Conservation (phyloP, 2,329 filamentous ascomycete genomes). For the Fusarium sp. region DNA sequence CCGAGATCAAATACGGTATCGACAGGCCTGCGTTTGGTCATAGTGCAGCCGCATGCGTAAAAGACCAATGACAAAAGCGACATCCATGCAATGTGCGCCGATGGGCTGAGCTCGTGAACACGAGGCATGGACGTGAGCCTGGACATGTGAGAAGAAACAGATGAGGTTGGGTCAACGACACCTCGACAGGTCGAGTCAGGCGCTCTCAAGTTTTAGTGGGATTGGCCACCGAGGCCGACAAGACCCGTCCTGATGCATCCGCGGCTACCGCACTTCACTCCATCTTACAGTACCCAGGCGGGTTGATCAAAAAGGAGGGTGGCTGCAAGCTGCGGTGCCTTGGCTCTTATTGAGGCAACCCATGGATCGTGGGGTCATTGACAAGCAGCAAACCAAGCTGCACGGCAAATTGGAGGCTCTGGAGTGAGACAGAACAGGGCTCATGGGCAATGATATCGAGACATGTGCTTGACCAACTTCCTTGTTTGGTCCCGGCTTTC, state of each 20-base stretch:
- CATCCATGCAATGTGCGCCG: slow-evolving; percentile 34
- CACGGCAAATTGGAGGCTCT: slow-evolving; percentile 37
- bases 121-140: slow-evolving; percentile 21
- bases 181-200: slow-evolving; percentile 42
- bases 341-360: not conserved
- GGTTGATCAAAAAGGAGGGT: slow-evolving; percentile 20
- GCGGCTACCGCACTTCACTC: slow-evolving; percentile 29
- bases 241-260: slow-evolving; percentile 41
- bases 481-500: slow-evolving; percentile 5
- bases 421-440: slow-evolving; percentile 39
- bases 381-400: slow-evolving; percentile 13
- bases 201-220: slow-evolving; percentile 37
- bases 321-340: slow-evolving; percentile 12
- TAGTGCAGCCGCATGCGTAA: slow-evolving; percentile 26
- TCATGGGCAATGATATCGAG: slow-evolving; percentile 25
- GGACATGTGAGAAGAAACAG: slow-evolving; percentile 33
- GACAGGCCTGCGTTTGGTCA: slow-evolving; percentile 4
- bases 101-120: slow-evolving; percentile 39
- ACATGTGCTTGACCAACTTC: slow-evolving; percentile 22
- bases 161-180: slow-evolving; percentile 29
- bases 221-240: slow-evolving; percentile 36
- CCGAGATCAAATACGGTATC: slow-evolving; percentile 18
- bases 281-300: slow-evolving; percentile 22
- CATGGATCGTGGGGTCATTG: slow-evolving; percentile 12
- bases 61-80: slow-evolving; percentile 33